A percentile compares a stretch with the other conserved stretches of the same genome.
Evolutionary conservation across 805 yeast species (phyloP).

Genomic region (Yamadazyma ubonensis): DNA sequence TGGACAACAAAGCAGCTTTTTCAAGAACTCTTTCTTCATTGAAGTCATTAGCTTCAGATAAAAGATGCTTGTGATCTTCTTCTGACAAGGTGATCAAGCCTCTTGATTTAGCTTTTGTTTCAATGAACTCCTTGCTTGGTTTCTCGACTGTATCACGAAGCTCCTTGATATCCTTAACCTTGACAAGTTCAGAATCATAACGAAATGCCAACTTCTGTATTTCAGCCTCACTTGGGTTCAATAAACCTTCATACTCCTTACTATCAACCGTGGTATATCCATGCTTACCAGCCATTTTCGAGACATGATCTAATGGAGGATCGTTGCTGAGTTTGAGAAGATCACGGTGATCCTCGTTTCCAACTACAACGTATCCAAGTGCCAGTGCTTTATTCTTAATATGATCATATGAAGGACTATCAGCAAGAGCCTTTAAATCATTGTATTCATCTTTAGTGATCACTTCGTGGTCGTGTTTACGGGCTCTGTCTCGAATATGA

Average conservation of each 20-base stretch:
- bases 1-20: conserved; percentile 23
- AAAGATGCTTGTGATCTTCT: conserved; percentile 9
- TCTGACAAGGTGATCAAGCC: conserved; percentile 12
- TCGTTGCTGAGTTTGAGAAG: conserved; percentile 6
- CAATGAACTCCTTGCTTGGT: conserved; percentile 21
- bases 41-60: conserved; percentile 12
- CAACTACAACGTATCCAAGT: conserved; percentile 17
- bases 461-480: conserved; percentile 10
- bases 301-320: conserved; percentile 16
- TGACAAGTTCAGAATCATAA: conserved; percentile 4
- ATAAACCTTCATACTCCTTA: neutral
- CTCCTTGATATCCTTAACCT: conserved; percentile 12
- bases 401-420: conserved; percentile 13
- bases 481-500: conserved; percentile 8
- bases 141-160: conserved; percentile 8
- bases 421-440: conserved; percentile 10
- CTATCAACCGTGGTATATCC: conserved; percentile 3
- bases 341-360: conserved; percentile 12
- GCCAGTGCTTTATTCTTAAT: conserved; percentile 17
- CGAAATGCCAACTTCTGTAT: conserved; percentile 9
- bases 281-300: conserved; percentile 10
- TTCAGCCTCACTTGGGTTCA: conserved; percentile 9
- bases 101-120: conserved; percentile 9
- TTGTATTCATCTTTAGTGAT: conserved; percentile 13
- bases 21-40: conserved; percentile 15